Percentiles rank a stretch among this genome's conserved stretches.
phyloP scores from a whole-genome alignment of 1,284 basidiomycete species.

The Mixia osmundae region DNA sequence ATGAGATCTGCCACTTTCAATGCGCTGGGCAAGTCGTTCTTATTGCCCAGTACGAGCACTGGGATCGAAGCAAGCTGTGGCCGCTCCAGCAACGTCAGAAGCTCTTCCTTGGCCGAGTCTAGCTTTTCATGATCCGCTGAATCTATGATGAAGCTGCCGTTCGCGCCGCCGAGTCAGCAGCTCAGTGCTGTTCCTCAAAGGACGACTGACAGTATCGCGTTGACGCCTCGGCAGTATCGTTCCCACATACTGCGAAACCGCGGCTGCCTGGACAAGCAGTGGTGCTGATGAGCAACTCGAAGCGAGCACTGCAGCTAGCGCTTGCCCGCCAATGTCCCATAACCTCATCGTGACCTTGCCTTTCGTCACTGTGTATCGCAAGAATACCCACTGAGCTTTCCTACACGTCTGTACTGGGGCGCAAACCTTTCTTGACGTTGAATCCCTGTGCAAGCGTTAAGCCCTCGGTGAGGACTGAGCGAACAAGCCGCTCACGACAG shows the following conservation, averaged over 20 bases:
- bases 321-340: conserved; percentile 15
- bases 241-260: conserved; percentile 75
- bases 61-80: conserved; percentile 54
- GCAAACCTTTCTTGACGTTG: background rate
- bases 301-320: background rate
- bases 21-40: conserved; percentile 68
- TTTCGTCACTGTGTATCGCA: conserved; percentile 11
- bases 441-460: background rate
- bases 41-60: conserved; percentile 82
- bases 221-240: conserved; percentile 78
- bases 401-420: background rate
- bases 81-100: conserved; percentile 60
- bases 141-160: conserved; percentile 63
- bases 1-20: conserved; percentile 70
- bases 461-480: no score
- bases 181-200: conserved; percentile 4
- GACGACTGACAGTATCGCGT: conserved; percentile 62
- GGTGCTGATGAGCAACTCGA: background rate
- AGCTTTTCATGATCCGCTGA: conserved; percentile 59
- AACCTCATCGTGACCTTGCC: conserved; percentile 19
- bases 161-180: conserved; percentile 9
- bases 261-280: conserved; percentile 34
- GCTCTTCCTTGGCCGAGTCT: conserved; percentile 64
- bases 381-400: background rate
- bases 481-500: no score